Evolutionary conservation across 352 stramenopile genomes (phyloP), one percentile per base, ranked within the genome.

Genomic region (Hyaloperonospora brassicae): DNA sequence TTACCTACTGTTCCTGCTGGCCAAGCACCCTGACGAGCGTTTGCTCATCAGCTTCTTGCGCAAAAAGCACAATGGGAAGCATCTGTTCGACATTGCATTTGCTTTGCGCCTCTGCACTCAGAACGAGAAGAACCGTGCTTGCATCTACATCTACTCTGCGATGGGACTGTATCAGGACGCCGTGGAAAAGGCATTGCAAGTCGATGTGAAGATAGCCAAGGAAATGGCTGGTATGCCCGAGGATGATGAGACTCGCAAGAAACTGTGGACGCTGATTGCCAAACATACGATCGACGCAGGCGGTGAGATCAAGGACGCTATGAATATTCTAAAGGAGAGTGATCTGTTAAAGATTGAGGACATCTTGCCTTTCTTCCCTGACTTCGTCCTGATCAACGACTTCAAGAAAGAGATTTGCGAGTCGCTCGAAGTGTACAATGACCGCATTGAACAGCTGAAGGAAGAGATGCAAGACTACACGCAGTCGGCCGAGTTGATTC

Each of bases 361-460:
- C 52, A 93, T 98, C 24, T 57, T 98, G 45, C 87, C 90, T 34
- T 97, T 96, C 62, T 96, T 98, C 61, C 92, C 92, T 3, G 92
- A 98, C 55, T 97, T 98, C 66, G 87, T 96, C 21, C 84, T 96
- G 42, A 97, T 98, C 57, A 96, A 97, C 62, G 81, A 95, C 50
- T 97, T 98, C 66, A 97, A 97, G 70, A 94, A 95, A 58, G 86
- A 97, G 61, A 97, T 98, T 62, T 97, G 87, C 53, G 79, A 94
- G 49, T 95, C 84, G 17, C 73, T 98, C 3, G 85, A 96, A 52
- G 68, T 90, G 5, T 96, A 96, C 68, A 95, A 93, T 62, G 78
- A 93, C 55, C 82, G 82, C 49, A 97, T 97, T 57, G 86, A 97
- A 47, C 73, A 92, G 54, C 69, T 97, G n/a, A 96, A 96, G 53